Conservation (phyloP, 805 yeast species). For the Pichia insulana region DNA sequence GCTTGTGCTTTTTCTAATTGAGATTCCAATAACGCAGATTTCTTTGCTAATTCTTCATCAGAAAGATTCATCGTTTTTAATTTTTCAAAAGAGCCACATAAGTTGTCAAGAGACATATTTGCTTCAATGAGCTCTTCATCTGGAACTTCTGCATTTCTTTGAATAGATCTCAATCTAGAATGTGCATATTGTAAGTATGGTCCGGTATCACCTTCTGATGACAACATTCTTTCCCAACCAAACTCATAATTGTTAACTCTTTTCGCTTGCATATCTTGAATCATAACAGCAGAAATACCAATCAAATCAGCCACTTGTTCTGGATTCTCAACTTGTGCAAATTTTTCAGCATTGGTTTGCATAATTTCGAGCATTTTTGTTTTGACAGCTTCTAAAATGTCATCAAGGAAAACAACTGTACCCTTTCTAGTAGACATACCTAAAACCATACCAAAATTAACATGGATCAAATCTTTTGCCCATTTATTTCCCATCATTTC, state of each 20-base stretch:
- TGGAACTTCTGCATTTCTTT: constrained; percentile 65
- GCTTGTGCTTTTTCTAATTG: constrained; percentile 33
- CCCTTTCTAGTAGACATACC: constrained; percentile 99
- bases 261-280: constrained; percentile 97
- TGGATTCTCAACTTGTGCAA: constrained; percentile 87
- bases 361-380: constrained; percentile 93
- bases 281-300: constrained; percentile 96
- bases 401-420: constrained; percentile 95
- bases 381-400: constrained; percentile 86
- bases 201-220: constrained; percentile 99
- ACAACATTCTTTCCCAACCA: constrained; percentile 96
- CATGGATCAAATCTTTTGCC: constrained; percentile 70
- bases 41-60: constrained; percentile 24
- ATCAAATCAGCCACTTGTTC: constrained; percentile 90
- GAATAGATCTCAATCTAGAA: constrained; percentile 90
- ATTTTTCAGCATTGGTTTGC: constrained; percentile 85
- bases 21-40: constrained; percentile 22
- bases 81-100: constrained; percentile 24
- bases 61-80: constrained; percentile 17
- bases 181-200: constrained; percentile 98
- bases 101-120: constrained; percentile 23
- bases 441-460: constrained; percentile 94
- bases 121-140: constrained; percentile 22
- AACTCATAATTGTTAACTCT: constrained; percentile 93
- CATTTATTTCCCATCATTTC: constrained; percentile 85